Conservation (phyloP, 148 eudicot genomes). For the Vaccinium macrocarpon region DNA sequence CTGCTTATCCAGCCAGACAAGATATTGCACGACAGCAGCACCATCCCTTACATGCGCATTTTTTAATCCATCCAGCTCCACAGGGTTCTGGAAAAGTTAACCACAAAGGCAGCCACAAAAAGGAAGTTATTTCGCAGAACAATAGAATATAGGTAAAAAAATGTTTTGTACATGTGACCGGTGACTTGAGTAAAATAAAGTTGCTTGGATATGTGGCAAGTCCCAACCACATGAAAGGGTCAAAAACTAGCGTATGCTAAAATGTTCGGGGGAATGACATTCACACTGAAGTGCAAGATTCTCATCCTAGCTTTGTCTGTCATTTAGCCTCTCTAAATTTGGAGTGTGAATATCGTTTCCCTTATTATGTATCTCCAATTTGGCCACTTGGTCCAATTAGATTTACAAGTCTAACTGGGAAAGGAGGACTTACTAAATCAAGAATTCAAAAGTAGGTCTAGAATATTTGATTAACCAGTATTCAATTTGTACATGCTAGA, state of each 20-base stretch:
- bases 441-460: neutral
- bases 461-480: neutral
- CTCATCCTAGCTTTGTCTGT: neutral
- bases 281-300: neutral
- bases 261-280: neutral
- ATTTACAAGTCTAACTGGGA: neutral
- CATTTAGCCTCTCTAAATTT: neutral
- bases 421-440: neutral
- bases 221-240: neutral
- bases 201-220: neutral
- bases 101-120: neutral
- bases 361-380: neutral
- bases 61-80: constrained; percentile 83
- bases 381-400: neutral
- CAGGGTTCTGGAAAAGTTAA: constrained; percentile 62
- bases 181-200: neutral
- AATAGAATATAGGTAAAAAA: neutral
- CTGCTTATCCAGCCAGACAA: constrained; percentile 98
- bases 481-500: neutral
- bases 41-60: constrained; percentile 91
- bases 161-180: neutral
- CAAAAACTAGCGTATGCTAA: neutral
- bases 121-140: neutral
- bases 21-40: constrained; percentile 93
- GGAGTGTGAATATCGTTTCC: no score